Evolutionary conservation across 2,329 filamentous ascomycete species (phyloP).

Genomic region (Didymella pomorum): DNA sequence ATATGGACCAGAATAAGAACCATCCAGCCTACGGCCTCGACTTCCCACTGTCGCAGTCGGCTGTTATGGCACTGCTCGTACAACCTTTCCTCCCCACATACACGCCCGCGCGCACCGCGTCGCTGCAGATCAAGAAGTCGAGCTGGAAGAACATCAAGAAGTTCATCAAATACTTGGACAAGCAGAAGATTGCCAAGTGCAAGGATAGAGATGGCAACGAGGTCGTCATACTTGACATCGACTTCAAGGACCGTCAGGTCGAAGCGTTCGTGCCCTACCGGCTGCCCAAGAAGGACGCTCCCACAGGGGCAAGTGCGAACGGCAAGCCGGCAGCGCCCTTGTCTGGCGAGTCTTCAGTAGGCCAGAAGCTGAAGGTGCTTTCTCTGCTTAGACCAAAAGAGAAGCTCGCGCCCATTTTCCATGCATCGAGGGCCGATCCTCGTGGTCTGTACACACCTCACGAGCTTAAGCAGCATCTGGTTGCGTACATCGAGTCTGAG

Average conservation of each 20-base stretch:
- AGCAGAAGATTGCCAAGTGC: conserved; percentile 67
- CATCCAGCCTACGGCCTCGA: conserved; percentile 64
- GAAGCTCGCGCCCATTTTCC: conserved; percentile 65
- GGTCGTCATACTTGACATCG: conserved; percentile 69
- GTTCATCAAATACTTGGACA: conserved; percentile 73
- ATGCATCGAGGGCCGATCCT: conserved; percentile 58
- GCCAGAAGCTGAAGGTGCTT: conserved; percentile 60
- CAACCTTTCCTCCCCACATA: conserved; percentile 71
- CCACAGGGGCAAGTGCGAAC: conserved; percentile 37
- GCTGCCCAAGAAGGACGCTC: conserved; percentile 64
- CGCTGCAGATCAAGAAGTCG: conserved; percentile 73
- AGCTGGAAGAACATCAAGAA: conserved; percentile 75
- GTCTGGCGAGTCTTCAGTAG: conserved; percentile 52
- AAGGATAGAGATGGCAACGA: conserved; percentile 72
- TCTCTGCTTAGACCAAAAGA: conserved; percentile 65
- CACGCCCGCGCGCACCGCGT: conserved; percentile 63
- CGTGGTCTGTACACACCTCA: conserved; percentile 66
- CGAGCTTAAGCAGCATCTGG: conserved; percentile 66
- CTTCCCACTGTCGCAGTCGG: conserved; percentile 70
- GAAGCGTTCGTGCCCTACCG: conserved; percentile 68
- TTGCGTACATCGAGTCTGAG: conserved; percentile 66
- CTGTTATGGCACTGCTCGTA: conserved; percentile 68
- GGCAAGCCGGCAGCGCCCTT: conserved; percentile 54
- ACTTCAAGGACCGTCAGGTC: conserved; percentile 66
- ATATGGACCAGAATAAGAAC: conserved; percentile 63